Evolutionary conservation across 164 flowering plant genomes (phyloP).

Genomic region (Berberis thunbergii): DNA sequence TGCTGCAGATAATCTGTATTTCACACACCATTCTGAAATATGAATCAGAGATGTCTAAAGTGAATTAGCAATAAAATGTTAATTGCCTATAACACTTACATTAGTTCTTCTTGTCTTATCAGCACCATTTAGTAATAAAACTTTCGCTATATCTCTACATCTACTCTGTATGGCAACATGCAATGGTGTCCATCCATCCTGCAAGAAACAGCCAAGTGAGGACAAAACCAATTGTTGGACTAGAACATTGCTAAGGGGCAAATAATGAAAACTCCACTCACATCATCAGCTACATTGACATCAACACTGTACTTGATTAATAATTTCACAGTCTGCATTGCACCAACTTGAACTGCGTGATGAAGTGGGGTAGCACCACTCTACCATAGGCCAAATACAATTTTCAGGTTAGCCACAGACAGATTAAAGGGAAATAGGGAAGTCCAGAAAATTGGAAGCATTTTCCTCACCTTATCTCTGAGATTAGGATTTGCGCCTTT

Average conservation of each 20-base stretch:
- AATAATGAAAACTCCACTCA: constrained; percentile 25
- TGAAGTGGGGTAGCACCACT: constrained; percentile 91
- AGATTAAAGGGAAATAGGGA: neutral
- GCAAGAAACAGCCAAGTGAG: constrained; percentile 8
- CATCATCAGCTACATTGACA: constrained; percentile 72
- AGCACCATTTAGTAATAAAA: constrained; percentile 79
- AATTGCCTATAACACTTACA: constrained; percentile 26
- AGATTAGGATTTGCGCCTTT: constrained; percentile 86
- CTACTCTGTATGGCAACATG: constrained; percentile 83
- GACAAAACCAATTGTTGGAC: neutral
- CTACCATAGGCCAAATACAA: constrained; percentile 21
- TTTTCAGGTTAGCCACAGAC: neutral
- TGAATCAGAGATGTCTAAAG: neutral
- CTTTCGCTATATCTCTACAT: constrained; percentile 72
- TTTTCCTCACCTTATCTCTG: constrained; percentile 47
- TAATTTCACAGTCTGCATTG: constrained; percentile 79
- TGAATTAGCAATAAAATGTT: neutral
- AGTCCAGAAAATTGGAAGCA: neutral
- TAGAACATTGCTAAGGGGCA: neutral
- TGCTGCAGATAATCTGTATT: no score
- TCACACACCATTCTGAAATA: neutral
- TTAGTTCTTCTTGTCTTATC: constrained; percentile 68
- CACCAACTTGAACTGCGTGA: constrained; percentile 96
- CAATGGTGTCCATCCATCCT: constrained; percentile 99
- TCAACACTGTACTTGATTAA: constrained; percentile 77